These are phyloP conservation scores for Nemania serpens DNA, from an alignment of 2,329 filamentous ascomycete species.

Conservation along the genomic window DNA sequence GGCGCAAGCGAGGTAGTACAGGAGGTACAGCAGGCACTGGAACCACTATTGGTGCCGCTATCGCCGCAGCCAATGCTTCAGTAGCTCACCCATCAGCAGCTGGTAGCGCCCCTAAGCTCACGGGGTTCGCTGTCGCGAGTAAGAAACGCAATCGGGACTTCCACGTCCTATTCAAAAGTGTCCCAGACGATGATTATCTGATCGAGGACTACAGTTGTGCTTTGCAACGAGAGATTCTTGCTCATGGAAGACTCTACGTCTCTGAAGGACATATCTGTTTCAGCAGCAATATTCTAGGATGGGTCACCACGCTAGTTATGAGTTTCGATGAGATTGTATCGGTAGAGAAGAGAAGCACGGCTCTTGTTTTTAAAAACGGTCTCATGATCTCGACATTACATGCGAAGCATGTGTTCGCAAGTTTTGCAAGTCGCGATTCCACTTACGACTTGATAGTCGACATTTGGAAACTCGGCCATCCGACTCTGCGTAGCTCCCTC, in stretches of 20 bases:
- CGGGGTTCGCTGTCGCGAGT: slow-evolving; percentile 93
- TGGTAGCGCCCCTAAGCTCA: slow-evolving; percentile 73
- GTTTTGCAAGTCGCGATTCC: slow-evolving; percentile 89
- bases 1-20: slow-evolving; percentile 84
- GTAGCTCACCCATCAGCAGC: slow-evolving; percentile 66
- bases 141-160: slow-evolving; percentile 97
- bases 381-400: slow-evolving; percentile 96
- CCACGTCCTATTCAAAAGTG: slow-evolving; percentile 90
- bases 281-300: slow-evolving; percentile 97
- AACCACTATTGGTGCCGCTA: slow-evolving; percentile 71
- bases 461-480: slow-evolving; percentile 97
- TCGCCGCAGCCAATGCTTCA: slow-evolving; percentile 71
- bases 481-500: slow-evolving; percentile 84
- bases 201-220: slow-evolving; percentile 99
- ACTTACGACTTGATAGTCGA: slow-evolving; percentile 97
- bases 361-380: slow-evolving; percentile 94
- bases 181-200: slow-evolving; percentile 95
- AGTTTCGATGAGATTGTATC: slow-evolving; percentile 98
- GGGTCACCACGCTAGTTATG: slow-evolving; percentile 96
- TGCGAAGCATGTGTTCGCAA: slow-evolving; percentile 93
- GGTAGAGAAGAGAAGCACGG: slow-evolving; percentile 95
- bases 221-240: slow-evolving; percentile 90
- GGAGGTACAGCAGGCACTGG: slow-evolving; percentile 63
- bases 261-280: slow-evolving; percentile 98
- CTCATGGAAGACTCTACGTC: slow-evolving; percentile 92